Evolutionary conservation across 2,329 filamentous ascomycete genomes (phyloP), one percentile per base, ranked within the genome.

Genomic region (Paraphoma sp.): DNA sequence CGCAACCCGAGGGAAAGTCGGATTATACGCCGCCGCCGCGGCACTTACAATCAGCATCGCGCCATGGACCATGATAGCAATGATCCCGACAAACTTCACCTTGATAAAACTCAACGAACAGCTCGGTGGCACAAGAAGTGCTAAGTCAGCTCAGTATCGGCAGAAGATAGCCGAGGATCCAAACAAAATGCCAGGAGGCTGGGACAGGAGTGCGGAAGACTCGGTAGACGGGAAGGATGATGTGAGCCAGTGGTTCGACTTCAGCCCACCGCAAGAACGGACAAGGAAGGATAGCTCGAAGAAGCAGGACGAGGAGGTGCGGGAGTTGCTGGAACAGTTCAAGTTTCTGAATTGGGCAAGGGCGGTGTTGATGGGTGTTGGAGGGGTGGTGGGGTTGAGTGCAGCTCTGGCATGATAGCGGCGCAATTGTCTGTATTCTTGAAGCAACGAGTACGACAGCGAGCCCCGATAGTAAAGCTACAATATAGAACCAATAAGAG

Each of bases 181-280:
- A 6, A 36, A 36, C 14, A 36, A 51, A 42, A 51, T 51, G 49
- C 41, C 42, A 40, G 56, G 54, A 1, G 30, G 17, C 16, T 44
- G 30, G 12, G 33, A n/a, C 12, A 43, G 69, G 1, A 59, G 46
- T 7, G 70, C 69, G 6, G 63, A 69, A 44, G 63, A 66, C 33
- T 63, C 57, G 6, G 61, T 65, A 0, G 46, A 67, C 30, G 58
- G 62, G 9, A 56, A 71, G 28, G 58, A 59, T 7, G 69, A 71
- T 50, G 46, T 67, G 5, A 70, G 60, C 51, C 66, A 73, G 54
- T 71, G 60, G 62, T 61, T 44, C n/a, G 71, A 73, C 57, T 14
- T 67, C 48, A 72, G 69, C 45, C 59, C 43, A 28, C 69, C 70
- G 30, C 60, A 67, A 45, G 60, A 54, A 45, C 48, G 54, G 44